phyloP scores from a whole-genome alignment of 208 protist genomes.

The Acanthamoeba sp. region DNA sequence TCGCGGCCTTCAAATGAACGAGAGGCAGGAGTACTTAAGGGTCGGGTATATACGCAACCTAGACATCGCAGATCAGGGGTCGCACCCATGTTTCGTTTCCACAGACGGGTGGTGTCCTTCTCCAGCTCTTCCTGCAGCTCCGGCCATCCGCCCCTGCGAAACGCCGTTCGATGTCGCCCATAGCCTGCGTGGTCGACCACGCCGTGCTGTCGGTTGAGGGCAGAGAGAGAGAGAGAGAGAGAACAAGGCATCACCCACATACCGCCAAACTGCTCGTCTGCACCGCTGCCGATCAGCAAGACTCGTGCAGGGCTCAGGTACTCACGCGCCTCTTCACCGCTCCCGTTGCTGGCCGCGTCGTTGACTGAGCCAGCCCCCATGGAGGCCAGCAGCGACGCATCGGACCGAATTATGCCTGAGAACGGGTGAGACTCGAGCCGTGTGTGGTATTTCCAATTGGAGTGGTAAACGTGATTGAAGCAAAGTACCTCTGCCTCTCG shows the following conservation, averaged over 20 bases:
- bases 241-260: background rate
- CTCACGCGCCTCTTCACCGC: background rate
- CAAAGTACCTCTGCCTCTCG: conserved; percentile 4
- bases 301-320: conserved; percentile 30
- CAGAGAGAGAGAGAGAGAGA: background rate
- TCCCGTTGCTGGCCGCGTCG: background rate
- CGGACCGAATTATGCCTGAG: conserved; percentile 30
- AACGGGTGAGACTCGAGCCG: too few species aligned
- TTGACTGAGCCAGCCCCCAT: background rate
- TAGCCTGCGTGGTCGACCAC: conserved; percentile 8
- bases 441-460: too few species aligned
- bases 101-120: conserved; percentile 69
- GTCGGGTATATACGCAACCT: too few species aligned
- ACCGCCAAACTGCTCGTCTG: conserved; percentile 73
- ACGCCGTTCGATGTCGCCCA: conserved; percentile 61
- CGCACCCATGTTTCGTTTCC: conserved; percentile 71
- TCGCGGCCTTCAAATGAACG: background rate
- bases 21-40: background rate
- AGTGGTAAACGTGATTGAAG: too few species aligned
- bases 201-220: background rate
- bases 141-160: conserved; percentile 25
- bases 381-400: conserved; percentile 16
- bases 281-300: conserved; percentile 57
- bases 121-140: conserved; percentile 68
- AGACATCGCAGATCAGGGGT: background rate